Percentiles rank a stretch among this genome's conserved stretches.
These are phyloP conservation scores for Pleurotus tuber-regium DNA, from an alignment of 768 basidiomycete genomes.

Conservation along the genomic window DNA sequence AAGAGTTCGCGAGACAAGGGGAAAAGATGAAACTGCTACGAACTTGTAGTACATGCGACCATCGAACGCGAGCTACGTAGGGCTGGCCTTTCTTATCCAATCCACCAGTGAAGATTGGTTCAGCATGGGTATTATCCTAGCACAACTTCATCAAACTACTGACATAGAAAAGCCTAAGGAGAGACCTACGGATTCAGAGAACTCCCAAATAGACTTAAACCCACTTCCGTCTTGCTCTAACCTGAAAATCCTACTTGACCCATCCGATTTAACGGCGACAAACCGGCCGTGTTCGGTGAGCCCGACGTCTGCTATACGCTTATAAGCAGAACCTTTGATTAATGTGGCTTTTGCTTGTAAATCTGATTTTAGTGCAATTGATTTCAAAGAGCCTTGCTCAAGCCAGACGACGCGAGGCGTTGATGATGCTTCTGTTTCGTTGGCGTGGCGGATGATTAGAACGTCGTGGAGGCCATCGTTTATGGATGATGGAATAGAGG, in stretches of 20 bases:
- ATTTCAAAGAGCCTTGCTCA: constrained; percentile 48
- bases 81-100: constrained; percentile 46
- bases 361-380: constrained; percentile 47
- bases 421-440: constrained; percentile 13
- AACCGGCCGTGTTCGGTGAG: constrained; percentile 55
- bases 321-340: constrained; percentile 44
- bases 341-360: constrained; percentile 46
- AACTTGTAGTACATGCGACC: constrained; percentile 59
- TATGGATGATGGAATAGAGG: constrained; percentile 53
- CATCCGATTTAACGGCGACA: constrained; percentile 56
- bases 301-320: constrained; percentile 58
- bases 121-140: constrained; percentile 30
- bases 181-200: constrained; percentile 49
- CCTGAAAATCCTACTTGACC: constrained; percentile 53
- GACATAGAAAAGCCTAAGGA: constrained; percentile 6
- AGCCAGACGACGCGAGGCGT: constrained; percentile 48
- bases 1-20: too few relatives aligned
- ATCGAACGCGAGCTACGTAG: constrained; percentile 63
- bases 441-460: constrained; percentile 21
- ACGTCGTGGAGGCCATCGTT: constrained; percentile 30
- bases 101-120: constrained; percentile 58
- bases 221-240: constrained; percentile 39
- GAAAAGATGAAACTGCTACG: too few relatives aligned
- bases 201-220: constrained; percentile 47
- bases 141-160: too few relatives aligned